Evolutionary conservation across 2,329 filamentous ascomycete genomes (phyloP), one percentile per base, ranked within the genome.

Genomic region (Chaetomium sp.): DNA sequence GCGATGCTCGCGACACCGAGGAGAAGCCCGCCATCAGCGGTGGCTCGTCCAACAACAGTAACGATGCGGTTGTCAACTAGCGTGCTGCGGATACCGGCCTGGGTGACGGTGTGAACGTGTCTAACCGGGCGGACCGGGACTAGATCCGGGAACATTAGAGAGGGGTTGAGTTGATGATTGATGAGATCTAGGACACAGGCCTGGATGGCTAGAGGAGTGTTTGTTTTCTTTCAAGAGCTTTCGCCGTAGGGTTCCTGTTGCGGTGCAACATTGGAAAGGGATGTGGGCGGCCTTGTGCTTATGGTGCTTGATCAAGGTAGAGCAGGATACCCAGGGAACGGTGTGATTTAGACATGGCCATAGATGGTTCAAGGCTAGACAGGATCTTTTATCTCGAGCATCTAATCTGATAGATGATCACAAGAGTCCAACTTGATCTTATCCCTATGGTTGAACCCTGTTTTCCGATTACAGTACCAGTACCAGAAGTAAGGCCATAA

Each of bases 1-100:
- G 64, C 9, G 56, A 57, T 4, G 45, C 31, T 2, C 64, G 64
- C 16, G 66, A 66, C 35, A 57, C 63, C 27, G 66, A 70, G 54
- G 63, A 70, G 61, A 67, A 68, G 57, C 42, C 60, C 1, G 50
- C 25, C 4, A 12, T 54, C 31, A 60, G 57, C 53, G 27, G 54
- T 9, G 27, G n/a, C 45, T 56, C 45, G 12, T 58, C 64, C 6
- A 60, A 49, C 61, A 60, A n/a, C 61, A 66, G 47, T 25, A 50
- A 57, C 21, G 35, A 55, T 3, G 54, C 53, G 16, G 29, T 62
- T 47, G 55, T 64, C 27, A 54, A 68, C 27, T 64, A 68, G 64
- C 64, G 47, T 9, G 67, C 62, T 6, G 60, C 27, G 38, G 67
- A 68, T 13, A 33, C 59, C 2, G 65, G 62, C 2, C 29, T 67